These are phyloP conservation scores for Penicillium cosmopolitanum DNA, from an alignment of 495 filamentous ascomycete species.

Conservation along the genomic window DNA sequence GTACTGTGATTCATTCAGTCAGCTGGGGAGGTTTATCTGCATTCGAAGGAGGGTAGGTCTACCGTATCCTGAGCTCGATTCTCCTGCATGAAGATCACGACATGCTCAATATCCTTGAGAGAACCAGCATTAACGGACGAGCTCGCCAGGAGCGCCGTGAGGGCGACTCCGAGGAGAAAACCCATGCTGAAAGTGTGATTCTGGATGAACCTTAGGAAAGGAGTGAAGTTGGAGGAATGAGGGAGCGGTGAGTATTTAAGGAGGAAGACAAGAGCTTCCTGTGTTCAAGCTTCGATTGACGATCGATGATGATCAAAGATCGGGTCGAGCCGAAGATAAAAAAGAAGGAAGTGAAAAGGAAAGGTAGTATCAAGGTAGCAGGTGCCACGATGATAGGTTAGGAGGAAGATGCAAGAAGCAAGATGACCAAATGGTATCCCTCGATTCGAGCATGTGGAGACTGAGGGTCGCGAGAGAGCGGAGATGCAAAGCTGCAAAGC, in stretches of 20 bases:
- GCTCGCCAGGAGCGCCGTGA: constrained; percentile 26
- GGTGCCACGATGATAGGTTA: constrained; percentile 4
- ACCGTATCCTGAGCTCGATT: constrained; percentile 46
- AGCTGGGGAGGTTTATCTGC: neutral
- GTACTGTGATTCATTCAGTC: constrained; percentile 36
- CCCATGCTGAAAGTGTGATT: constrained; percentile 18
- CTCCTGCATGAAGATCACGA: constrained; percentile 64
- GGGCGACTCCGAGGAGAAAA: constrained; percentile 17
- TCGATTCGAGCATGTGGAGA: constrained; percentile 4
- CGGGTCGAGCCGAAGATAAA: neutral
- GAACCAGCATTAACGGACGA: constrained; percentile 40
- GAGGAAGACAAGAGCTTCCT: neutral
- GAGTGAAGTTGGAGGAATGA: neutral
- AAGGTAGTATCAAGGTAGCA: neutral
- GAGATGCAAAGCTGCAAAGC: neutral
- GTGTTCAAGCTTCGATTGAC: neutral
- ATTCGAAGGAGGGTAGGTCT: constrained; percentile 10
- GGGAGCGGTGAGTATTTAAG: neutral
- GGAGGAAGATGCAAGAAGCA: neutral
- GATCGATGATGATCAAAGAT: neutral
- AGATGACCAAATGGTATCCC: constrained; percentile 4
- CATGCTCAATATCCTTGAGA: constrained; percentile 58
- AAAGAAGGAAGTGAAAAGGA: neutral
- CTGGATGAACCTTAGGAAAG: neutral
- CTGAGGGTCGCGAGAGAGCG: neutral